Evolutionary conservation across 768 basidiomycete species (phyloP), one percentile per base, ranked within the genome.

Genomic region (Hypholoma sublateritium): DNA sequence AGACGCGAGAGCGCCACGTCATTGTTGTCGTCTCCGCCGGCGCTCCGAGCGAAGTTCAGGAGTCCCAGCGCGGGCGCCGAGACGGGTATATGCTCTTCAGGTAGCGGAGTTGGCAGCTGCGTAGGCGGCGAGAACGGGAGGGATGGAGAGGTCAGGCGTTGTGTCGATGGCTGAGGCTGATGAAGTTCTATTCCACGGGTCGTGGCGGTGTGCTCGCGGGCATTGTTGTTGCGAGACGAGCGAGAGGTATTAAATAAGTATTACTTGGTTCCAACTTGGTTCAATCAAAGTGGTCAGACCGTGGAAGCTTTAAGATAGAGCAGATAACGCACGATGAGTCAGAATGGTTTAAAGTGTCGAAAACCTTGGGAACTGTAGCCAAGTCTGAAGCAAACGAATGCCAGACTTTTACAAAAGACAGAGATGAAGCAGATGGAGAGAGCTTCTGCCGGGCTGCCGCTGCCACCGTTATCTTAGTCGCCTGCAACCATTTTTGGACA

Each of bases 91-190:
- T 36, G 49, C 22, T 58, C 55, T 22, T 69, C 69, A 7, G 68
- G 69, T 25, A 69, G 65, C 17, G 69, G 69, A 5, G 69, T 70
- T 1, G 68, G 68, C 6, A 69, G 67, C 39, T 67, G 69, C 0
- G 55, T 58, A 0, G 68, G 68, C 13, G 68, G 67, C 16, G 67
- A 64, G n/a, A 59, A 53, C 14, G 25, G 24, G 3, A 53, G 43
- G n/a, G 57, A 25, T 2, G 56, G 21, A 5, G 19, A 19, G 0
- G 28, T 3, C 8, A 4, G 32, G 8, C 16, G 43, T 14, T 43
- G 37, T 47, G 17, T 34, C 13, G 8, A 21, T 36, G 24, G 25
- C 21, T 17, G 47, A 7, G 46, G 28, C 13, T 49, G 25, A 12
- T 21, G 51, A 9, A 37, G 34, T 12, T 46, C 25, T 28, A 28